Base-by-base conservation (phyloP, 345 rosid species). In the Hypericum perforatum region DNA sequence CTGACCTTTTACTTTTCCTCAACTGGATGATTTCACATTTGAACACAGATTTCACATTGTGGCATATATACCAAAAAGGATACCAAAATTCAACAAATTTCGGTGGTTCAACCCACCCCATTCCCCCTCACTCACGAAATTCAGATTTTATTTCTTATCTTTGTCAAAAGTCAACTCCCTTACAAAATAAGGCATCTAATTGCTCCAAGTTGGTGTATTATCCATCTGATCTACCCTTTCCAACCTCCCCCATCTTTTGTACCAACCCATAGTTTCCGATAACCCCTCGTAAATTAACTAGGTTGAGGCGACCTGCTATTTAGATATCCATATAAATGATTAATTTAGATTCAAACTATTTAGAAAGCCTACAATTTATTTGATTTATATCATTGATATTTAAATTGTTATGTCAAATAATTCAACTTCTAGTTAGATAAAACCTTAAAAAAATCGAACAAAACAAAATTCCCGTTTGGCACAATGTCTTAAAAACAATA, bases 101-200 rank as follows among this genome's bases (percentile, higher is more conserved):
- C 36, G 56, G 60, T 59, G 64, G 70, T 59, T 65, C 55, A 59
- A 65, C 70, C 60, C 64, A 59, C 60, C 45, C 47, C 43, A 15
- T 7, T 43, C 7, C 37, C 41, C 53, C 45, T 43, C 42, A 36
- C 69, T 32, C 52, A 58, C 54, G 8, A 52, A 29, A 41, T 46
- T 41, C 29, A 41, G 22, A 3, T 15, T 57, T 52, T 40, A 8
- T 22, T 22, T 22, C 32, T 22, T 4, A 1, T 22, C 32, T 22
- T 22, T 1, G 32, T 22, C 32, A 22, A 29, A 58, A 45, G 45
- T 41, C 52, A 52, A 64, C 58, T 43, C n/a, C 39, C 37, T 7
- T 14, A 41, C 6, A 41, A 63, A 49, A 49, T 7, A 9, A 15
- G 0, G 37, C 32, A 46, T 54, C 53, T 36, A 62, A 54, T 37